Base-by-base conservation (phyloP, 176 grass and related monocot species). In the Cenchrus americanus region DNA sequence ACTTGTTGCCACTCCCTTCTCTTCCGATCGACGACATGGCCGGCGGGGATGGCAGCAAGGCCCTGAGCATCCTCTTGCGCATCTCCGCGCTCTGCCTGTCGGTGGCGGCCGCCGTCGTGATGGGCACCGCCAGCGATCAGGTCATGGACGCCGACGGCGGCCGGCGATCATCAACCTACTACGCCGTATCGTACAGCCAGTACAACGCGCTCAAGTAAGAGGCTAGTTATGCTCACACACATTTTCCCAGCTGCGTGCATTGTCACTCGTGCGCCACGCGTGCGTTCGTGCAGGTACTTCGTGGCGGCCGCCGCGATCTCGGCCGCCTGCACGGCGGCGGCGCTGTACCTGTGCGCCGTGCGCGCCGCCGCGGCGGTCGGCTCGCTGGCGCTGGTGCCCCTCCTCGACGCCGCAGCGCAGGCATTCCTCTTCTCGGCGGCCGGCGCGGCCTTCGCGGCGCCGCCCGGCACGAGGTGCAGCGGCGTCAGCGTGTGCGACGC, bases 41-140 rank as follows among this genome's bases (percentile, higher is more conserved):
- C 9, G 37, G 73, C 5, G 62, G 40, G 21, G 21, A 58, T 5
- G n/a, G 34, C 1, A 21, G 44, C 1, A 88, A 72, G 49, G 85
- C 82, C 26, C 54, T 26, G 53, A 65, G 80, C 68, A 55, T 92
- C 18, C 7, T 58, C 19, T 78, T 48, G 53, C 83, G 90, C 18
- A 83, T 92, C 59, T 18, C 43, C 2, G 60, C 66, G 23, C 17
- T 85, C 0, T 73, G 14, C 46, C 53, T 92, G 50, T 65, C 79
- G 19, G 83, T 83, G 52, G 86, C 79, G 5, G 79, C 86, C 22
- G 68, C 83, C 60, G 69, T 83, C 12, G 86, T 92, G 79, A 92
- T 86, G 83, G 83, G 9, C 42, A 86, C 77, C 12, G 77, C 85
- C 37, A 84, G 43, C 76, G 34, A 90, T 67, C 6, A 58, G 44